Conservation (phyloP, 169 alveolate genomes). For the Cryptosporidium muris region DNA sequence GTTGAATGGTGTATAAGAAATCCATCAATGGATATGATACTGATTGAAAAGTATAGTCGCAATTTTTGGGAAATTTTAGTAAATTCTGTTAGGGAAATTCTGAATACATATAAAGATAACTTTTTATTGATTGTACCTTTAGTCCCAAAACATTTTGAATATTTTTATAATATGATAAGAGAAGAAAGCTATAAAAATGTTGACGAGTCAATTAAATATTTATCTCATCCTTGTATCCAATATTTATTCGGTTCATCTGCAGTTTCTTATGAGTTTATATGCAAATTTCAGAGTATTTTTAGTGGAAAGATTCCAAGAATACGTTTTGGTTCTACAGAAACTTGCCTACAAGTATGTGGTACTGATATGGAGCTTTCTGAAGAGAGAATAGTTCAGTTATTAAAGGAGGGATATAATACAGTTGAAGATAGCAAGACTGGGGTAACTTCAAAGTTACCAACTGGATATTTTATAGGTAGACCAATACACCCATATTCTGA, state of each 20-base stretch:
- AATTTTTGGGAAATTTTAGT: constrained; percentile 21
- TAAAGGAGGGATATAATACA: not conserved
- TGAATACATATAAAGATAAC: constrained; percentile 2
- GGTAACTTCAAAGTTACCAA: not conserved
- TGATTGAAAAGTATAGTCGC: constrained; percentile 34
- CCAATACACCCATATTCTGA: constrained; percentile 73
- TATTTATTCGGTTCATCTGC: constrained; percentile 68
- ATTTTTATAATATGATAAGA: constrained; percentile 22
- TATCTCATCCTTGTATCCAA: constrained; percentile 39
- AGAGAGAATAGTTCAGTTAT: not conserved
- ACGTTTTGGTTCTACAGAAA: constrained; percentile 78
- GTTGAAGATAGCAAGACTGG: not conserved
- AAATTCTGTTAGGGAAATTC: not conserved
- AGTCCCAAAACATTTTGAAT: constrained; percentile 66
- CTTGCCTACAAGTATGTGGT: constrained; percentile 74
- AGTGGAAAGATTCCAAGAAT: constrained; percentile 74
- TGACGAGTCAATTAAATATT: constrained; percentile 1
- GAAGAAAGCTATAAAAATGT: constrained; percentile 10
- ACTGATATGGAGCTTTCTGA: constrained; percentile 11
- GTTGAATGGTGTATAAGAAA: constrained; percentile 64
- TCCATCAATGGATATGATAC: constrained; percentile 25
- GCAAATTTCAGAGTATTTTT: constrained; percentile 21
- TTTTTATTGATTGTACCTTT: constrained; percentile 25
- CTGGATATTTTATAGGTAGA: constrained; percentile 75
- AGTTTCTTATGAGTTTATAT: constrained; percentile 36